Conservation (phyloP, 208 protist species). For the Tetramitus jugosus region DNA sequence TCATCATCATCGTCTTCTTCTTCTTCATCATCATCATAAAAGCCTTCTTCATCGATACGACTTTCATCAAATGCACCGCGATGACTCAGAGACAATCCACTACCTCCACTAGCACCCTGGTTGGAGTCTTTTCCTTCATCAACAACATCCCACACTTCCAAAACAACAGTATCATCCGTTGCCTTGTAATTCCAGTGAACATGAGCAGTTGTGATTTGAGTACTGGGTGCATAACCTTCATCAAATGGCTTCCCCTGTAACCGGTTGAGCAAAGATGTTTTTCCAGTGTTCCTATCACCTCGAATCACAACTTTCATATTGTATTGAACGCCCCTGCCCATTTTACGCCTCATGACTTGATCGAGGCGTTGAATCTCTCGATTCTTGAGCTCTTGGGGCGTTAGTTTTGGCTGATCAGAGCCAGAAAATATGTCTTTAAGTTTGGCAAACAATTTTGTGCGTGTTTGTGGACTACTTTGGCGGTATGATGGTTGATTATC, state of each 20-base stretch:
- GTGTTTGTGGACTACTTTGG: too few relatives aligned
- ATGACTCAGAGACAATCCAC: too few relatives aligned
- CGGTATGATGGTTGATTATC: too few relatives aligned
- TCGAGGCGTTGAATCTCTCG: not conserved
- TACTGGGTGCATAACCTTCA: constrained; percentile 27
- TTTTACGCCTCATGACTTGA: constrained; percentile 2
- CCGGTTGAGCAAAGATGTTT: constrained; percentile 30
- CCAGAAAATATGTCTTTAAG: too few relatives aligned
- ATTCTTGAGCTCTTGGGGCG: not conserved
- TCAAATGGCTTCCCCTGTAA: constrained; percentile 34
- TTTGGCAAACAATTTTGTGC: too few relatives aligned
- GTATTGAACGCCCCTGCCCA: not conserved
- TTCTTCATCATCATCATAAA: too few relatives aligned
- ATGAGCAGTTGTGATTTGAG: constrained; percentile 26
- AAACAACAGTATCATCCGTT: constrained; percentile 32
- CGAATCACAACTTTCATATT: constrained; percentile 41
- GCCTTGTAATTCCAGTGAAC: constrained; percentile 39
- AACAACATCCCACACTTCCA: constrained; percentile 45
- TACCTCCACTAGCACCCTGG: not conserved
- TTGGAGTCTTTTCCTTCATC: constrained; percentile 23
- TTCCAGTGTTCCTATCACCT: constrained; percentile 33
- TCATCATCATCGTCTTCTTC: not conserved
- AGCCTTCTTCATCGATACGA: too few relatives aligned
- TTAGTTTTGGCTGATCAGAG: not conserved
- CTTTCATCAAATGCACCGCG: too few relatives aligned